Conservation (phyloP, 208 protist species). For the Acanthamoeba sp. region DNA sequence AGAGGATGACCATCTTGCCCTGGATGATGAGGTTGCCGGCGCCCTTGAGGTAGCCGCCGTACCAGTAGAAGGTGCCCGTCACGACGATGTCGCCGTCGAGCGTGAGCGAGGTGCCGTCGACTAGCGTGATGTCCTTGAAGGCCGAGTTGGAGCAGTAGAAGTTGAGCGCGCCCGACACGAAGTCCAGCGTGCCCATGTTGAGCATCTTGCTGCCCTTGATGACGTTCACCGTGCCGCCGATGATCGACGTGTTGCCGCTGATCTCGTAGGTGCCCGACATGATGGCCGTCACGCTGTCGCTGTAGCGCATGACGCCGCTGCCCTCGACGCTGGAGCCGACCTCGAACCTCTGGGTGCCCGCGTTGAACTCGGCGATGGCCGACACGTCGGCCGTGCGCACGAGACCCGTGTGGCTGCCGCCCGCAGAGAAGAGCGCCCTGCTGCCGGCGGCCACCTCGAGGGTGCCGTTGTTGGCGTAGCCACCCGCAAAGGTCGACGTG, state of each 20-base stretch:
- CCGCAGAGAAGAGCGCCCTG: conserved; percentile 12
- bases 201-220: conserved; percentile 68
- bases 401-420: conserved; percentile 38
- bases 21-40: conserved; percentile 67
- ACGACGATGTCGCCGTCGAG: conserved; percentile 75
- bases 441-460: conserved; percentile 43
- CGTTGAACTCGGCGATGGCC: conserved; percentile 34
- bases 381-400: background rate
- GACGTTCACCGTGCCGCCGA: conserved; percentile 67
- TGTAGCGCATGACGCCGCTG: conserved; percentile 58
- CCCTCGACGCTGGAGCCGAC: background rate
- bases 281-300: conserved; percentile 47
- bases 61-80: conserved; percentile 72
- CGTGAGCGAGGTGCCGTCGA: conserved; percentile 53
- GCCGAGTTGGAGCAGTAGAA: conserved; percentile 72
- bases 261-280: conserved; percentile 55
- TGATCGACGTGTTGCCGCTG: conserved; percentile 61
- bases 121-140: conserved; percentile 67
- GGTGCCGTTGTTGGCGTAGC: conserved; percentile 72
- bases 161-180: conserved; percentile 50
- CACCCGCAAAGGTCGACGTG: conserved; percentile 54
- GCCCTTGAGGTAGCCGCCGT: conserved; percentile 72
- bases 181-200: conserved; percentile 72
- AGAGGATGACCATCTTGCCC: conserved; percentile 54
- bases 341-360: conserved; percentile 53